Conservation (phyloP, 2,329 filamentous ascomycete species). For the Penicillium sp. region DNA sequence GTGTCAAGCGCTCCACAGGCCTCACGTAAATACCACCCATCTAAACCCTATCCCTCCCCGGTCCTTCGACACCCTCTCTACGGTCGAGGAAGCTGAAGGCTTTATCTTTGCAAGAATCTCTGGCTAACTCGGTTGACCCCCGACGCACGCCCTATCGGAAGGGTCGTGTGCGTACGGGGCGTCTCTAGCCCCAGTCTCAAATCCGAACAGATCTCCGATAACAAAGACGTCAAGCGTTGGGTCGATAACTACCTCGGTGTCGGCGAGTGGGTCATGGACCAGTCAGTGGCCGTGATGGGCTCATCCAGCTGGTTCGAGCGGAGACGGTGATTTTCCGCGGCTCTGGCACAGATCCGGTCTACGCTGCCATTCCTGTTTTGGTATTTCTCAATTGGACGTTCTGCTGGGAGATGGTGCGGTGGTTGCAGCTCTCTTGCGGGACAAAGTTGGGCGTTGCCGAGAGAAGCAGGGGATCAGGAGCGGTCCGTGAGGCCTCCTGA, state of each 20-base stretch:
- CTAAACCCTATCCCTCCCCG: constrained; percentile 13
- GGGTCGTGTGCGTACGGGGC: constrained; percentile 32
- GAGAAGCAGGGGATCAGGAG: too few species aligned
- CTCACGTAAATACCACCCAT: constrained; percentile 73
- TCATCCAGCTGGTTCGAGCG: constrained; percentile 89
- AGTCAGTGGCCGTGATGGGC: constrained; percentile 87
- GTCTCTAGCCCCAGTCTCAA: constrained; percentile 67
- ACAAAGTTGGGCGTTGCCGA: too few species aligned
- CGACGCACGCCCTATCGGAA: constrained; percentile 28
- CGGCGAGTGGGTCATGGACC: constrained; percentile 97
- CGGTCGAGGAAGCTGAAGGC: too few species aligned
- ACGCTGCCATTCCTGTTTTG: background rate
- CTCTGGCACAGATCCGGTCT: background rate
- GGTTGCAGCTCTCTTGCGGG: too few species aligned
- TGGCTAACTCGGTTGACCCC: constrained; percentile 30
- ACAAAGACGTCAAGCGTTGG: constrained; percentile 80
- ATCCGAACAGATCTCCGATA: constrained; percentile 79
- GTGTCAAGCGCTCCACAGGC: constrained; percentile 95
- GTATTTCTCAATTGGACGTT: too few species aligned
- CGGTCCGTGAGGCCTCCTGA: too few species aligned
- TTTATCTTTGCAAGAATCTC: too few species aligned
- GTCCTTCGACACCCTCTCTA: background rate
- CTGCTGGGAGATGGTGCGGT: too few species aligned
- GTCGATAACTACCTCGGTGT: constrained; percentile 90
- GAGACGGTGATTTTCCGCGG: constrained; percentile 59